These are phyloP conservation scores for Moringa oleifera DNA, from an alignment of 345 rosid species.

Conservation along the genomic window DNA sequence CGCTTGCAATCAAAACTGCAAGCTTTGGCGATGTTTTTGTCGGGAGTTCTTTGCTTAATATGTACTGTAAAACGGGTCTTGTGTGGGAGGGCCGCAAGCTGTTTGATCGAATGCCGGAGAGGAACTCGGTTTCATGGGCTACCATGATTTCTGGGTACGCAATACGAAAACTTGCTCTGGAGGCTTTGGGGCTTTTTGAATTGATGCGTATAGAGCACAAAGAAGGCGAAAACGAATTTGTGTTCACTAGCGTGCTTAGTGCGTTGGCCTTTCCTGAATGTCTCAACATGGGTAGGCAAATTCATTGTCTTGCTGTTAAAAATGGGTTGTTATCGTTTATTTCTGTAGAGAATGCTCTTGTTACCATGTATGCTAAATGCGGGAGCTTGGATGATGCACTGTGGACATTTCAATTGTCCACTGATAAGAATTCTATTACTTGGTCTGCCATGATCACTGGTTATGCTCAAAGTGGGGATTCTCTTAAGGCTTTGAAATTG, in stretches of 20 bases:
- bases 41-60: constrained; percentile 61
- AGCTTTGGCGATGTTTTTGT: constrained; percentile 66
- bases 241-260: constrained; percentile 61
- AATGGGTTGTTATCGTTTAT: constrained; percentile 44
- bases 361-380: constrained; percentile 80
- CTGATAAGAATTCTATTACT: constrained; percentile 59
- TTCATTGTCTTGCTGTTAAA: constrained; percentile 52
- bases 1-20: constrained; percentile 47
- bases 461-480: constrained; percentile 72
- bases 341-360: constrained; percentile 54
- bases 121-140: constrained; percentile 58
- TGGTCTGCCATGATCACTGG: constrained; percentile 95
- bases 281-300: constrained; percentile 46
- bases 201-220: constrained; percentile 41
- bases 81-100: constrained; percentile 51
- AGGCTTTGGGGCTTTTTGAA: constrained; percentile 39
- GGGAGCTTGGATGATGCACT: constrained; percentile 52
- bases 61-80: constrained; percentile 59
- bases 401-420: constrained; percentile 53
- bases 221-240: constrained; percentile 52
- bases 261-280: constrained; percentile 42
- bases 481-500: constrained; percentile 46
- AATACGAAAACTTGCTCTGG: constrained; percentile 34
- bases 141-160: constrained; percentile 78
- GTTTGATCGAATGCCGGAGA: constrained; percentile 58